phyloP scores from a whole-genome alignment of 2,329 filamentous ascomycete genomes.

The Aspergillus sp. region DNA sequence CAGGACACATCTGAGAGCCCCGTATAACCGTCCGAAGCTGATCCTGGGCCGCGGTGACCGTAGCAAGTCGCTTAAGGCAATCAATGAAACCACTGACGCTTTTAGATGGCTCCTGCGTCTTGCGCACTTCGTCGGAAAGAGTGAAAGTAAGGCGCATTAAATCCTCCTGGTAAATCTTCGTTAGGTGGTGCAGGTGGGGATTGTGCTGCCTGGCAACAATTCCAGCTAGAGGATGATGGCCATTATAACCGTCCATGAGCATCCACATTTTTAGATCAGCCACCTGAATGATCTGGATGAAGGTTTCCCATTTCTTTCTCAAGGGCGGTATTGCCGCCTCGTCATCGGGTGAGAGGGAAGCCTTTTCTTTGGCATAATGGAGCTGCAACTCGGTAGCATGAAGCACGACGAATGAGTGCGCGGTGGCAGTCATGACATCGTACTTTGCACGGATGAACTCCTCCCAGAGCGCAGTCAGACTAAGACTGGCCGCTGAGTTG shows the following conservation, averaged over 20 bases:
- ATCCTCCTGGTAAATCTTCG: neutral
- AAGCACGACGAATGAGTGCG: slow-evolving; percentile 30
- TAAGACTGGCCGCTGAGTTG: slow-evolving; percentile 6
- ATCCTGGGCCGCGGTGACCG: too few species aligned
- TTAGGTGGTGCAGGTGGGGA: neutral
- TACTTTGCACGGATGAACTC: slow-evolving; percentile 28
- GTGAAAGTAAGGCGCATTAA: slow-evolving; percentile 2
- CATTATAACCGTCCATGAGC: slow-evolving; percentile 32
- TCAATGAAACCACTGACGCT: neutral
- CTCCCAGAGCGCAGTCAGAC: slow-evolving; percentile 27
- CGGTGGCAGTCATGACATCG: slow-evolving; percentile 28
- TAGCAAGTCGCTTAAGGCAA: too few species aligned
- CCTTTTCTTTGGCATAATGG: slow-evolving; percentile 20
- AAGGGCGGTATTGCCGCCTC: too few species aligned
- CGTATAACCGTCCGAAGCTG: too few species aligned
- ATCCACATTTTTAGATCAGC: slow-evolving; percentile 32
- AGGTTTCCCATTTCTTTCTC: slow-evolving; percentile 13
- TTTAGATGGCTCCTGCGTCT: neutral
- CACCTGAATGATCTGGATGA: slow-evolving; percentile 17
- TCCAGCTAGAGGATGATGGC: neutral
- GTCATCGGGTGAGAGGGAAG: too few species aligned
- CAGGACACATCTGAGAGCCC: too few species aligned
- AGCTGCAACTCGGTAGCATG: slow-evolving; percentile 22
- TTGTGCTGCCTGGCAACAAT: slow-evolving; percentile 1
- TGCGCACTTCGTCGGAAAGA: neutral